Base-by-base conservation (phyloP, 2,329 filamentous ascomycete genomes). In the Arthrobotrys pseudoclavata region DNA sequence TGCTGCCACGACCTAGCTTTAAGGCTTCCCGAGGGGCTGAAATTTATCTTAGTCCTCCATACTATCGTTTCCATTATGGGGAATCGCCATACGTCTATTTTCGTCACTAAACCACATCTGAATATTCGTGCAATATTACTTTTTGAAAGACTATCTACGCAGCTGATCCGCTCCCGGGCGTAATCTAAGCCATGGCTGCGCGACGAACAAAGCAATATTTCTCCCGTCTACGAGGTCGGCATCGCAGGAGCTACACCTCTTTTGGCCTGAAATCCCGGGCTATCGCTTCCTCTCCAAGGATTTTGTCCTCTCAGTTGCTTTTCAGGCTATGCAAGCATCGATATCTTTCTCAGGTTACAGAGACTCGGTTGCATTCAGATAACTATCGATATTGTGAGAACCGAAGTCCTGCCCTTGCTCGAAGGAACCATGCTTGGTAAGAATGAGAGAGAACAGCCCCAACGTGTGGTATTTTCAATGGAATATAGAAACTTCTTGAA, bases 11-110 rank as follows among this genome's bases (percentile, higher is more conserved):
- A 34, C 18, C 37, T n/a, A n/a, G n/a, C 29, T n/a, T 40, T 60
- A 42, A 34, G 55, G 55, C 31, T 40, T 24, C 15, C 31, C 34
- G 34, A 42, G 34, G 55, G 55, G 55, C 55, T 60, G 55, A 60
- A 12, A 22, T 9, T 3, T 13, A 18, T 4, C 29, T 13, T 57
- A 37, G 15, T 22, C 20, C 2, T 20, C 5, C 34, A 3, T 24
- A 24, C 55, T 26, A 20, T 42, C 10, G 4, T 10, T 24, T n/a
- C 10, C 4, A 37, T 22, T 12, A 24, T 13, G 12, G 6, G 4
- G 24, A 29, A 40, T 42, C 10, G 3, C 7, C 3, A 18, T 7
- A 60, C 9, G 15, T 60, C 55, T 60, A 60, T 60, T 60, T 60
- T 60, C 10, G 34, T 42, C 31, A 6, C 34, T 42, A 42, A 24